phyloP scores from a whole-genome alignment of 2,329 filamentous ascomycete genomes.

The Arthrobotrys megalospora region DNA sequence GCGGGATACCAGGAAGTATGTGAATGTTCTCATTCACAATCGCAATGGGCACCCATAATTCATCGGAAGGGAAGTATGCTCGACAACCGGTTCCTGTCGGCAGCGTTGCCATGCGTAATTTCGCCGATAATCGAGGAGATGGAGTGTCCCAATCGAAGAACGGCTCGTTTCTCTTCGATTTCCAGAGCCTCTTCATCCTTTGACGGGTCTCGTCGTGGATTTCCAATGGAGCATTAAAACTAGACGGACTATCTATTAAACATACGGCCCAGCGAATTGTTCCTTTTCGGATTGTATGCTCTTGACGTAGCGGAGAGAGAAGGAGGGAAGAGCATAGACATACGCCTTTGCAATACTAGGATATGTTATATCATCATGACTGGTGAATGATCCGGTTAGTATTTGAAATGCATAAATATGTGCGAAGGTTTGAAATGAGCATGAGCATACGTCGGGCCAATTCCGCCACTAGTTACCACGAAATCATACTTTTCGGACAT shows the following conservation, averaged over 20 bases:
- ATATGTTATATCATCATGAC: conserved; percentile 98
- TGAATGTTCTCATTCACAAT: conserved; percentile 94
- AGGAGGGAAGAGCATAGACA: not conserved
- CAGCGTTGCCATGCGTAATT: conserved; percentile 89
- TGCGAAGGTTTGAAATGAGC: conserved; percentile 16
- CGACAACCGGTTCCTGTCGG: conserved; percentile 82
- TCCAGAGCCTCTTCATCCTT: conserved; percentile 86
- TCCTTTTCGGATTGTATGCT: not conserved
- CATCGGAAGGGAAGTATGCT: conserved; percentile 82
- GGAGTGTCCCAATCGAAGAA: conserved; percentile 88
- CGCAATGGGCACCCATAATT: conserved; percentile 90
- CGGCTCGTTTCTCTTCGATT: conserved; percentile 78
- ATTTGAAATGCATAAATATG: conserved; percentile 5
- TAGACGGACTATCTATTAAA: not conserved
- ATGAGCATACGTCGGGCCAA: conserved; percentile 85
- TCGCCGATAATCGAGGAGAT: conserved; percentile 82
- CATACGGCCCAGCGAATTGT: not conserved
- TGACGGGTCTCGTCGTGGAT: conserved; percentile 83
- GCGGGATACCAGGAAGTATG: conserved; percentile 90
- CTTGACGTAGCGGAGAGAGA: not conserved
- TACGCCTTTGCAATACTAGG: conserved; percentile 90
- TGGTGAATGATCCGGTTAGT: conserved; percentile 66
- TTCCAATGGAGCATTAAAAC: conserved; percentile 78
- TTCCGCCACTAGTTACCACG: conserved; percentile 94
- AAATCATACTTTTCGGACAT: conserved; percentile 95